phyloP scores from a whole-genome alignment of 306 rosid genomes.

The Casuarina glauca region DNA sequence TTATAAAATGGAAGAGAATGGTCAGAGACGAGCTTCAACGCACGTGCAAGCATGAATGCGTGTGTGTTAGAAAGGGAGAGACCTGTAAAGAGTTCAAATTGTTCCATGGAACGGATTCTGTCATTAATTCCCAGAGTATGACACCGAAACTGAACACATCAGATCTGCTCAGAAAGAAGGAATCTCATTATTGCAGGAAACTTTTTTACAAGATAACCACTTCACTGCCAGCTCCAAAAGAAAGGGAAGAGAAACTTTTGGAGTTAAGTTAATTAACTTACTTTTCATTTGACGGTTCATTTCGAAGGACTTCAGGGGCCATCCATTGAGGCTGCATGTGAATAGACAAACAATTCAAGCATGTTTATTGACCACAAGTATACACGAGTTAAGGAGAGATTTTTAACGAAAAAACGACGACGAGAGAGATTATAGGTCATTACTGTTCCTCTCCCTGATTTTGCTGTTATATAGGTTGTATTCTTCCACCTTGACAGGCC shows the following conservation, averaged over 20 bases:
- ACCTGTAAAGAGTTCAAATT: conserved; percentile 69
- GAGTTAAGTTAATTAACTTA: conserved; percentile 34
- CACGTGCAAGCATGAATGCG: conserved; percentile 2
- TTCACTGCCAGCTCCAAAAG: not conserved
- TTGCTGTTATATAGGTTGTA: conserved; percentile 59
- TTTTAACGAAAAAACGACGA: conserved; percentile 2
- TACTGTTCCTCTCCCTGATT: conserved; percentile 79
- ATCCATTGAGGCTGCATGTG: conserved; percentile 81
- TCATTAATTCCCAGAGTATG: conserved; percentile 74
- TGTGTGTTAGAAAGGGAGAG: conserved; percentile 22
- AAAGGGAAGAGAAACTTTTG: not conserved
- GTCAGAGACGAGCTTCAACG: conserved; percentile 7
- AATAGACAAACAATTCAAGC: conserved; percentile 17
- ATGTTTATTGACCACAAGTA: not conserved
- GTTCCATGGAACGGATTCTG: conserved; percentile 67
- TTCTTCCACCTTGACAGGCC: conserved; percentile 72
- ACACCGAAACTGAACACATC: conserved; percentile 83
- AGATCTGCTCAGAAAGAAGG: conserved; percentile 46
- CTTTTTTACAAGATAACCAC: not conserved
- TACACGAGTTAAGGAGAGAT: not conserved
- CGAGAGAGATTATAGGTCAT: conserved; percentile 25
- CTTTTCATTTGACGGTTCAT: conserved; percentile 81
- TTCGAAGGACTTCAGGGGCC: conserved; percentile 84
- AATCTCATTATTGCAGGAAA: conserved; percentile 13
- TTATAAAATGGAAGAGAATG: conserved; percentile 29